phyloP scores from a whole-genome alignment of 192 early-diverging fungal genomes.

The Thoreauomyces humboldtii region DNA sequence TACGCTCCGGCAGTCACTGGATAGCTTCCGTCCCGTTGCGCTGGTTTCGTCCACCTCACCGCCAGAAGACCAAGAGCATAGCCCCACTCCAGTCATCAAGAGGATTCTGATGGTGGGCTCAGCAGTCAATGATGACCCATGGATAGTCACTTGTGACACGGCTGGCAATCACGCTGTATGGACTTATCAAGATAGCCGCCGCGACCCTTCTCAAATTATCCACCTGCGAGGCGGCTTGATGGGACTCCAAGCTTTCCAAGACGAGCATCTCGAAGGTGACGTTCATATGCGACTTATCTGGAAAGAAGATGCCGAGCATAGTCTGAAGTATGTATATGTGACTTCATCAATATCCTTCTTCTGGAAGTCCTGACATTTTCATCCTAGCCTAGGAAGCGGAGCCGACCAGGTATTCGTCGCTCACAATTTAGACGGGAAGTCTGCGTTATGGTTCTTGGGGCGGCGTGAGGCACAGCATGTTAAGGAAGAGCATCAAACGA shows the following conservation, averaged over 20 bases:
- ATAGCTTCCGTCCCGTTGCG: slow-evolving; percentile 40
- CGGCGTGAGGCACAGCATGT: not conserved
- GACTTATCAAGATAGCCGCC: not conserved
- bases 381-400: not conserved
- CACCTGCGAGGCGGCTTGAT: not conserved
- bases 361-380: not conserved
- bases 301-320: not conserved
- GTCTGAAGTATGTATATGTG: not conserved
- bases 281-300: not conserved
- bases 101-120: not conserved
- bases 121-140: not conserved
- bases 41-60: no score
- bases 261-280: not conserved
- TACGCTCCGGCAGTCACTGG: slow-evolving; percentile 48
- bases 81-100: not conserved
- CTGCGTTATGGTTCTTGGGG: not conserved
- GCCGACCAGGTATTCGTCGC: not conserved
- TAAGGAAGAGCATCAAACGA: not conserved
- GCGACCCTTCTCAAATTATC: no score
- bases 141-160: not conserved
- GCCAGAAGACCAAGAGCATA: not conserved
- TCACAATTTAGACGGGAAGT: not conserved
- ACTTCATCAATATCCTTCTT: not conserved
- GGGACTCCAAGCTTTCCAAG: not conserved
- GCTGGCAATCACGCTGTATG: not conserved